Percentiles rank a stretch among this genome's conserved stretches.
phyloP scores from a whole-genome alignment of 1,284 basidiomycete species.

The Apiotrichum sp. region DNA sequence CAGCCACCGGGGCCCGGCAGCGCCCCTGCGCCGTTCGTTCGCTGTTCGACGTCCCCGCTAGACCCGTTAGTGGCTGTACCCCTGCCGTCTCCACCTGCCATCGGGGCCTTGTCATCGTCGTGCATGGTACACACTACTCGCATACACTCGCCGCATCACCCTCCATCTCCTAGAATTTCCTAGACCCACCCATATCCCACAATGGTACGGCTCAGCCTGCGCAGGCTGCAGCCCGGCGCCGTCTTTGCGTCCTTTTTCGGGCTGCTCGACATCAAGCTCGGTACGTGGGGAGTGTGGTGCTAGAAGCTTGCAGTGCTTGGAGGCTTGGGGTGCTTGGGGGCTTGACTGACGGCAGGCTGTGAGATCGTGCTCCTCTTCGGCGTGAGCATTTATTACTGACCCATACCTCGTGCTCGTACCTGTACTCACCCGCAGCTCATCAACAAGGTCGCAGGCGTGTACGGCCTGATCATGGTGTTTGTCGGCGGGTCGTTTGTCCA shows the following conservation, averaged over 20 bases:
- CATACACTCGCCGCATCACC: too few relatives aligned
- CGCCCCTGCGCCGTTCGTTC: too few relatives aligned
- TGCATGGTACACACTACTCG: too few relatives aligned
- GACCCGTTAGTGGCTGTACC: too few relatives aligned
- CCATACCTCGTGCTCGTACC: neutral
- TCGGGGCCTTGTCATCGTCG: too few relatives aligned
- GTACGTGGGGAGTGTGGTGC: constrained; percentile 37
- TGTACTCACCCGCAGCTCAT: constrained; percentile 57
- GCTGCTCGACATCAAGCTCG: constrained; percentile 80
- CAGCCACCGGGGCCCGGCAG: too few relatives aligned
- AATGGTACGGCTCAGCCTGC: constrained; percentile 28
- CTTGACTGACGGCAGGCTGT: constrained; percentile 49
- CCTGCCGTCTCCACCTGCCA: too few relatives aligned
- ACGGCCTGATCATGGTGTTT: constrained; percentile 86
- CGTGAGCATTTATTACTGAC: constrained; percentile 50
- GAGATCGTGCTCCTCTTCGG: constrained; percentile 78
- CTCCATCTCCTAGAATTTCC: too few relatives aligned
- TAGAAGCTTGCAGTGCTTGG: neutral
- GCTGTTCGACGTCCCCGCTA: too few relatives aligned
- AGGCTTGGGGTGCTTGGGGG: neutral
- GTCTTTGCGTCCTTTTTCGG: constrained; percentile 72
- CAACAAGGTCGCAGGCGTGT: constrained; percentile 97
- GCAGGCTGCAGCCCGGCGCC: constrained; percentile 28
- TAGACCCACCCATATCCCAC: too few relatives aligned
- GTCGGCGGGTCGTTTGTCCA: constrained; percentile 85